Evolutionary conservation across 1,139 yeast species (phyloP), one percentile per base, ranked within the genome.

Genomic region (Wickerhamomyces sp.): DNA sequence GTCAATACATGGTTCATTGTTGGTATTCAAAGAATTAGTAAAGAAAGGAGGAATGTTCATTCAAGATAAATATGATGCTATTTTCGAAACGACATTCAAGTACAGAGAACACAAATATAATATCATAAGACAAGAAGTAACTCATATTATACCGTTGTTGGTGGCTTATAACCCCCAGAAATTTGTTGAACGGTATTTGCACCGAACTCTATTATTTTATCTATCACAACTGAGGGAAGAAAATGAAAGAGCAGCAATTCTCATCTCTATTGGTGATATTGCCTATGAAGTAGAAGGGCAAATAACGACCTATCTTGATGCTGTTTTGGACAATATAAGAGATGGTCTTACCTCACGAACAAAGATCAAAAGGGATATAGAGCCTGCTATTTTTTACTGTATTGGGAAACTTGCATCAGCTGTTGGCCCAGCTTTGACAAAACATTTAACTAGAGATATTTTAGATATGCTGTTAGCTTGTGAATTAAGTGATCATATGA

Each of bases 391-490:
- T 18, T 92, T 90, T 54, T 89, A 85, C 51, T 92, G 97, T 58
- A 74, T 92, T 37, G 88, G 95, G 0, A 85, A 87, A 63, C 67
- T 92, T 36, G 90, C 96, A 0, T 74, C 76, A 19, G 95, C 97
- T 0, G 89, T 90, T 12, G 97, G 97, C 0, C 95, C 96, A n/a
- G 95, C 96, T 1, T 68, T 92, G 39, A 85, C 97, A 0, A 90
- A 90, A 56, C 92, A 88, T 56, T 67, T 92, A 45, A 92, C 89
- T 48, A 73, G 83, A 47, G 95, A 88, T 53, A 75, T 90, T 19
- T 65, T 92, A 42, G 94, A 84, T 49, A 72, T 85, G 68, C 75
- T 90, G 65, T 74, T 92, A 53, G 76, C 84, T 40, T 88, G 96
- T 48, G 87, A 96, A 0, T 70, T 92, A 37, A 84, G 92, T 17